phyloP scores from a whole-genome alignment of 257 asterid genomes.

The Solanum appendiculatum region DNA sequence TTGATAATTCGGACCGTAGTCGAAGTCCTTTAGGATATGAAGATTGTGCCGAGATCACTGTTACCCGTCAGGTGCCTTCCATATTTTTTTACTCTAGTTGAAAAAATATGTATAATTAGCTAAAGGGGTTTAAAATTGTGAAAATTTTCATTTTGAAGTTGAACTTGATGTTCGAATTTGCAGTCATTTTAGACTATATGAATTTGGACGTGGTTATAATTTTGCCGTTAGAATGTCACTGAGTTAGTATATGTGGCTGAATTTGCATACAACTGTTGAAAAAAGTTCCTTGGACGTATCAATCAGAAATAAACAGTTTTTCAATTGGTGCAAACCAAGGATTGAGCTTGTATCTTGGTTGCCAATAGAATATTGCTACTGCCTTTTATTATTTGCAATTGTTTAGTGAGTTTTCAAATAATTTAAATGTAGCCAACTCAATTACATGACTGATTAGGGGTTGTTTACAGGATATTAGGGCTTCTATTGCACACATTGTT shows the following conservation, averaged over 20 bases:
- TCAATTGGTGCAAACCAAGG: not conserved
- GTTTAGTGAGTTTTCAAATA: not conserved
- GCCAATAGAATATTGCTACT: not conserved
- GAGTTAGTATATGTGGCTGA: not conserved
- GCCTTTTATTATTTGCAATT: not conserved
- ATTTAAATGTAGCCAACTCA: not conserved
- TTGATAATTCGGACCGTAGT: constrained; percentile 72
- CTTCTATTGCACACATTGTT: not conserved
- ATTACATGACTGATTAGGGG: not conserved
- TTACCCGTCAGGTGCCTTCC: constrained; percentile 81
- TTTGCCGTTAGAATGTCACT: not conserved
- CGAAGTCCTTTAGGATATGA: constrained; percentile 95
- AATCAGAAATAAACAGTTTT: not conserved
- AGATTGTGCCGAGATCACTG: constrained; percentile 86
- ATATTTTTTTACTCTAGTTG: not conserved
- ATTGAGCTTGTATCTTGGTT: not conserved
- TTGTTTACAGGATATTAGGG: not conserved
- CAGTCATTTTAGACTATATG: not conserved
- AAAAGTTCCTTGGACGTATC: not conserved
- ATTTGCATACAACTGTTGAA: not conserved
- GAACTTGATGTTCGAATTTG: not conserved
- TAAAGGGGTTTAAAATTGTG: not conserved
- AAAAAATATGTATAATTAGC: not conserved
- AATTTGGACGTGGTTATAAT: not conserved
- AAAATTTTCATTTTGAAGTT: not conserved